Conservation (phyloP, 2,329 filamentous ascomycete genomes). For the Parafenestella ontariensis region DNA sequence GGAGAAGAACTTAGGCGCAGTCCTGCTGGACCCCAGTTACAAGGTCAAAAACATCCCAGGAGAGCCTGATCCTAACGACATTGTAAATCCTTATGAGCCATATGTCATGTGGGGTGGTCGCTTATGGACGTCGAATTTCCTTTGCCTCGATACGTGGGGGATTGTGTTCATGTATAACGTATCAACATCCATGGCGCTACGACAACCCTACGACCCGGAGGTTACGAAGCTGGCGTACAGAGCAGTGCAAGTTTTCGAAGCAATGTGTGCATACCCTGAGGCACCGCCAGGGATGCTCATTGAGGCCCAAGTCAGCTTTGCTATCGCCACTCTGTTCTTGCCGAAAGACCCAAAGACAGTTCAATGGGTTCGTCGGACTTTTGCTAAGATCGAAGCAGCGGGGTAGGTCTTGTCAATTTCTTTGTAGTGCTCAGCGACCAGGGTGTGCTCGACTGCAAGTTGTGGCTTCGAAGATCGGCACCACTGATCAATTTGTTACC, state of each 20-base stretch:
- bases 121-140: constrained; percentile 76
- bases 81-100: constrained; percentile 76
- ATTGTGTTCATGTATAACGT: constrained; percentile 82
- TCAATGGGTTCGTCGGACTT: constrained; percentile 80
- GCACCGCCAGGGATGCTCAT: constrained; percentile 75
- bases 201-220: constrained; percentile 60
- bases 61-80: constrained; percentile 65
- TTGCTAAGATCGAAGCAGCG: constrained; percentile 77
- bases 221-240: constrained; percentile 69
- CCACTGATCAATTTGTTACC: not conserved
- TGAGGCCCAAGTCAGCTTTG: constrained; percentile 76
- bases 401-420: constrained; percentile 66
- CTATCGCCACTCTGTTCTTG: constrained; percentile 80
- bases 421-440: not conserved
- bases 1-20: constrained; percentile 63
- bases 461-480: not conserved
- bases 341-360: constrained; percentile 74
- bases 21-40: constrained; percentile 66
- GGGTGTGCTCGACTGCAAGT: not conserved
- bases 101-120: constrained; percentile 71
- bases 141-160: constrained; percentile 78
- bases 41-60: constrained; percentile 70
- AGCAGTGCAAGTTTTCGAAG: constrained; percentile 80
- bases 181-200: constrained; percentile 68
- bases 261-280: constrained; percentile 74